Base-by-base conservation (phyloP, 148 eudicot species). In the Polygonum aviculare region DNA sequence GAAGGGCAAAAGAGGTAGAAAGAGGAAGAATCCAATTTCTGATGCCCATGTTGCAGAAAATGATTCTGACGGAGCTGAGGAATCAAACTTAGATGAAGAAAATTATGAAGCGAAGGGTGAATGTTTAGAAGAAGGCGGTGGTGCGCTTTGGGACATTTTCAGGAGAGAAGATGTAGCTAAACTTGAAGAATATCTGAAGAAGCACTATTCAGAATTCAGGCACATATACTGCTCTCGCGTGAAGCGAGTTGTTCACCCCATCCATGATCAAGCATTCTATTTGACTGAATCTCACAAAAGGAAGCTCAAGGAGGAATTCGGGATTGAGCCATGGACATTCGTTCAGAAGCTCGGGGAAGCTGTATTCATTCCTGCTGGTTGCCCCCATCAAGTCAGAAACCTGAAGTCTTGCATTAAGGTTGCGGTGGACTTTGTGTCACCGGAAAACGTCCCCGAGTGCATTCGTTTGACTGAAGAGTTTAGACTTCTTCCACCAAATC, bases 61-160 rank as follows among this genome's bases (percentile, higher is more conserved):
- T 4, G 60, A 54, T 12, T 54, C 60, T 48, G 50, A 48, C 15
- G 50, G 15, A 48, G 50, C 8, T 1, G 82, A 74, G 22, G 77
- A 44, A 59, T 79, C 80, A 52, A 74, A 80, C 8, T 18, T 54
- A 59, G 65, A 59, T 59, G 36, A 60, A 67, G 72, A 67, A 38
- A 38, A 6, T 35, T 67, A n/a, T 12, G 36, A 60, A 60, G 36
- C 31, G 14, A 36, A 67, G 36, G 44, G 16, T 35, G 72, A 67
- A 16, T 36, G 19, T 15, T 67, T 55, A 5, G 35, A 5, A 0
- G 74, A 74, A 12, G 87, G 82, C 41, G 90, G 82, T 72, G 89
- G 86, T 73, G 94, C 94, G 35, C 76, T 90, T 19, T 90, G 94
- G 94, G 94, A 90, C 76, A 80, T 85, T 35, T 85, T 85, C 65